Percentiles rank a stretch among this genome's conserved stretches.
phyloP scores from a whole-genome alignment of 192 early-diverging fungal genomes.

The Pecoramyces ruminantium region DNA sequence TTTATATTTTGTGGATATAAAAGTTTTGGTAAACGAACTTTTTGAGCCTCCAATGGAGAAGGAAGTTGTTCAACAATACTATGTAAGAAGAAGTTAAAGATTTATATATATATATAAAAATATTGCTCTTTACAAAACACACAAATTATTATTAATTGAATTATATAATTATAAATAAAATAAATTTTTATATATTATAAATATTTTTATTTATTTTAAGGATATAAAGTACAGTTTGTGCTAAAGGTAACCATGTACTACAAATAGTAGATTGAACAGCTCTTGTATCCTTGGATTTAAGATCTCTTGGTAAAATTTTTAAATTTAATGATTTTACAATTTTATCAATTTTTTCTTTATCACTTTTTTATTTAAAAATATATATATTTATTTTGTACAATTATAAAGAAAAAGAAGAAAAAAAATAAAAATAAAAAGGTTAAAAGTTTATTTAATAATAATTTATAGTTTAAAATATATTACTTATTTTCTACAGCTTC shows the following conservation, averaged over 20 bases:
- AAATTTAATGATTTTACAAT: slow-evolving; percentile 74
- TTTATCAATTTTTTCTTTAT: slow-evolving; percentile 80
- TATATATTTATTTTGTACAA: too few relatives aligned
- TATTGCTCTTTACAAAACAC: too few relatives aligned
- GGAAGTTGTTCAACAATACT: slow-evolving; percentile 79
- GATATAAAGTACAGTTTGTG: slow-evolving; percentile 52
- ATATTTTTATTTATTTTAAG: too few relatives aligned
- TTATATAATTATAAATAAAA: too few relatives aligned
- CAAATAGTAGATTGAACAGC: slow-evolving; percentile 65
- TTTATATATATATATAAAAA: background rate
- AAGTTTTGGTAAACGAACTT: slow-evolving; percentile 57
- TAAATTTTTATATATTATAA: too few relatives aligned
- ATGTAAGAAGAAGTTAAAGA: slow-evolving; percentile 7
- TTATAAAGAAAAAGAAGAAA: slow-evolving; percentile 1
- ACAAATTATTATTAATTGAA: too few relatives aligned
- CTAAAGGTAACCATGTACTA: slow-evolving; percentile 87
- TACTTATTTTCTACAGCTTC: slow-evolving; percentile 38
- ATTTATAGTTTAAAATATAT: too few relatives aligned
- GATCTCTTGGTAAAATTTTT: slow-evolving; percentile 80
- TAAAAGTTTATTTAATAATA: too few relatives aligned
- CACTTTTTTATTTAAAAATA: too few relatives aligned
- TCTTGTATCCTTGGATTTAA: slow-evolving; percentile 66
- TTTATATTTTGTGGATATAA: slow-evolving; percentile 32
- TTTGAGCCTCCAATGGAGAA: slow-evolving; percentile 65
- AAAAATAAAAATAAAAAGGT: slow-evolving; percentile 5